A percentile compares a stretch with the other conserved stretches of the same genome.
Evolutionary conservation across 495 filamentous ascomycete genomes (phyloP).

Genomic region (Cercophora newfieldiana): DNA sequence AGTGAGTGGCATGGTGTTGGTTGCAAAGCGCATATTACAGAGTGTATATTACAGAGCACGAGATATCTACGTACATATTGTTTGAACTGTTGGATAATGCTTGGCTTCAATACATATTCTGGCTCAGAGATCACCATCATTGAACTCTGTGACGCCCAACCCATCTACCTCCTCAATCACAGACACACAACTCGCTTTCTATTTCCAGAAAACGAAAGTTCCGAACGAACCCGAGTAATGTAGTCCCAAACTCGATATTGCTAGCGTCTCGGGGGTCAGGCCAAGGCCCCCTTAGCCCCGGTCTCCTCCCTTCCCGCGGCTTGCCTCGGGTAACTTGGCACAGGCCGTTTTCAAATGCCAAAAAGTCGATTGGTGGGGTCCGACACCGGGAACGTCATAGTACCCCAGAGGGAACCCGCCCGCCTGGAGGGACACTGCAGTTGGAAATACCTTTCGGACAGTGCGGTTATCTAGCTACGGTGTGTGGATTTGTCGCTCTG

Average conservation of each 20-base stretch:
- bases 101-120: too few species aligned
- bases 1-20: not conserved
- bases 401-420: not conserved
- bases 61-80: too few species aligned
- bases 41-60: not conserved
- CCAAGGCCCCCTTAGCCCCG: not conserved
- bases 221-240: not conserved
- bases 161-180: not conserved
- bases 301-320: too few species aligned
- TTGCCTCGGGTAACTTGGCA: conserved; percentile 27
- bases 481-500: too few species aligned
- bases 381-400: conserved; percentile 30
- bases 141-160: too few species aligned
- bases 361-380: conserved; percentile 25
- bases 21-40: not conserved
- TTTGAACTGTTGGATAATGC: too few species aligned
- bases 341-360: conserved; percentile 32
- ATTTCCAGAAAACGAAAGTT: too few species aligned
- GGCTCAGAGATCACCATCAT: not conserved
- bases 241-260: not conserved
- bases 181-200: too few species aligned
- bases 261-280: not conserved
- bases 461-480: not conserved
- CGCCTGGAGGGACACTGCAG: not conserved
- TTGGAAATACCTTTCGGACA: too few species aligned